A percentile compares a stretch with the other conserved stretches of the same genome.
These are phyloP conservation scores for Clavulina sp. DNA, from an alignment of 768 basidiomycete genomes.

Conservation along the genomic window DNA sequence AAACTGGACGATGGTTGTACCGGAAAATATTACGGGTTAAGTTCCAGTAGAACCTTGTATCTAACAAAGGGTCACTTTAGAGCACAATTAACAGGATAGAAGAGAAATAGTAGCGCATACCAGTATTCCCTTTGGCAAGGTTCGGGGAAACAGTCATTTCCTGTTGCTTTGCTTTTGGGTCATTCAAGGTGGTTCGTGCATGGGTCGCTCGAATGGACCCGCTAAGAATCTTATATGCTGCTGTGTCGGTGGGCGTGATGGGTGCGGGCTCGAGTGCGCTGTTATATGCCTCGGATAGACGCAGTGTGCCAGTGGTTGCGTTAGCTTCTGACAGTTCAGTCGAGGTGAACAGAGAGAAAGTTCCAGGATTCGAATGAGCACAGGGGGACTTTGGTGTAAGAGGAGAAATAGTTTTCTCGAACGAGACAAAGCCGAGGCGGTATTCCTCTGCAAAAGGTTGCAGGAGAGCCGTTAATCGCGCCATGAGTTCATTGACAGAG, in stretches of 20 bases:
- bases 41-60: constrained; percentile 42
- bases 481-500: constrained; percentile 8
- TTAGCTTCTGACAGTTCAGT: too few species aligned
- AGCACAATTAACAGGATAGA: not conserved
- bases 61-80: constrained; percentile 14
- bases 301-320: too few species aligned
- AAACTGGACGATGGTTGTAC: constrained; percentile 21
- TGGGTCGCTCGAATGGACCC: constrained; percentile 40
- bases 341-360: constrained; percentile 26
- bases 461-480: constrained; percentile 3
- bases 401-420: constrained; percentile 8
- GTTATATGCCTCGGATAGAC: too few species aligned
- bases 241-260: constrained; percentile 31
- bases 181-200: constrained; percentile 13
- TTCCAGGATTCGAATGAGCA: too few species aligned
- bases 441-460: constrained; percentile 5
- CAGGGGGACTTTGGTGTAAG: too few species aligned
- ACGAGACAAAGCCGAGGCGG: constrained; percentile 8
- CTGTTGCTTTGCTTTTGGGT: not conserved
- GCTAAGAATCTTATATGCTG: constrained; percentile 33
- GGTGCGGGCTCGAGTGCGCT: constrained; percentile 50
- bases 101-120: not conserved
- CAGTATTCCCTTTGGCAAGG: constrained; percentile 14
- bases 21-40: constrained; percentile 47
- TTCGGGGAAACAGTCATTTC: constrained; percentile 23